Conservation (phyloP, 768 basidiomycete species). For the Suillus tomentosus region DNA sequence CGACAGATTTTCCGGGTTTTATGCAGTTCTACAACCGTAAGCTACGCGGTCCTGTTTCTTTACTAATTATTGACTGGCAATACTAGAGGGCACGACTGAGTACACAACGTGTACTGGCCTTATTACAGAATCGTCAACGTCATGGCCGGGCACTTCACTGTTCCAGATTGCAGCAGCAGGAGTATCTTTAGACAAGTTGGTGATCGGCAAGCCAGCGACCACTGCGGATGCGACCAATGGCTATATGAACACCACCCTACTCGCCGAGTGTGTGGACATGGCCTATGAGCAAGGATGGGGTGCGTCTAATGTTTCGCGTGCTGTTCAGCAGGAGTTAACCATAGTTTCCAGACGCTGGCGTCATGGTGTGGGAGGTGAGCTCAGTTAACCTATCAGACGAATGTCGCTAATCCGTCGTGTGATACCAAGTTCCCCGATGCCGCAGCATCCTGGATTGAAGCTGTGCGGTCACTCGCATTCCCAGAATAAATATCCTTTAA, state of each 20-base stretch:
- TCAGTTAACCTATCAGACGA: neutral
- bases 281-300: constrained; percentile 69
- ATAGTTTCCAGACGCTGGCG: constrained; percentile 14
- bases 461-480: constrained; percentile 39
- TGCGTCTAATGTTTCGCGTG: constrained; percentile 34
- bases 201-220: constrained; percentile 73
- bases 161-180: constrained; percentile 56
- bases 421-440: constrained; percentile 42
- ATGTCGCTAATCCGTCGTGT: neutral
- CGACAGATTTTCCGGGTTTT: neutral
- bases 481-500: constrained; percentile 28
- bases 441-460: constrained; percentile 41
- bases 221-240: constrained; percentile 54
- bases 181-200: constrained; percentile 61
- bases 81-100: constrained; percentile 37
- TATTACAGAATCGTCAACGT: constrained; percentile 39
- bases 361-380: constrained; percentile 29
- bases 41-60: constrained; percentile 11
- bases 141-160: constrained; percentile 46
- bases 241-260: constrained; percentile 54
- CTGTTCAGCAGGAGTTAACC: neutral
- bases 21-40: constrained; percentile 45
- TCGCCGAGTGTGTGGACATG: constrained; percentile 61
- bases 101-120: constrained; percentile 43
- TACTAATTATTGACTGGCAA: neutral